These are phyloP conservation scores for Cymodocea nodosa DNA, from an alignment of 116 monocot genomes.

Conservation along the genomic window DNA sequence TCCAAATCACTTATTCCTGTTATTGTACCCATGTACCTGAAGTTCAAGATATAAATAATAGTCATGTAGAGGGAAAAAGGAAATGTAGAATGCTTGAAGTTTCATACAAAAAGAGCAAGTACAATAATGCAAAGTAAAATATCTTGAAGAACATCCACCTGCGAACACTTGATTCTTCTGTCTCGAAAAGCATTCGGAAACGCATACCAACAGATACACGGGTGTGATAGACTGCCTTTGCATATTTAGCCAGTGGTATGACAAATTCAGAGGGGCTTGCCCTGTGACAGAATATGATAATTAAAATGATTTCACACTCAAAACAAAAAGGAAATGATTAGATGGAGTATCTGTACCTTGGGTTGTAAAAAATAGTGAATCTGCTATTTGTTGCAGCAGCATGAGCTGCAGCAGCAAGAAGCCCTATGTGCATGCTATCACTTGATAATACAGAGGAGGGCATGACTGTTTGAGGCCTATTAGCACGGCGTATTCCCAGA, in stretches of 20 bases:
- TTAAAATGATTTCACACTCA: not conserved
- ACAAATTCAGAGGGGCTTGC: conserved; percentile 83
- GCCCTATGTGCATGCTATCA: conserved; percentile 96
- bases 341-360: conserved; percentile 37
- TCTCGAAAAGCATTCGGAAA: conserved; percentile 81
- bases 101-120: not conserved
- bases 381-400: conserved; percentile 89
- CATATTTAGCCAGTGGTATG: conserved; percentile 67
- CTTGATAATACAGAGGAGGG: conserved; percentile 91
- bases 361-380: conserved; percentile 91
- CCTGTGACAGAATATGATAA: conserved; percentile 15
- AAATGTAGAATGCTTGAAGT: conserved; percentile 1
- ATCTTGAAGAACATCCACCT: conserved; percentile 18
- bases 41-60: not conserved
- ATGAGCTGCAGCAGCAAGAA: conserved; percentile 93
- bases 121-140: not conserved
- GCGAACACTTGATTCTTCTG: conserved; percentile 78
- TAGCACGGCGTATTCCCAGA: conserved; percentile 86
- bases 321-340: not conserved
- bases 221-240: conserved; percentile 61
- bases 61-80: not conserved
- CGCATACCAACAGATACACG: conserved; percentile 83
- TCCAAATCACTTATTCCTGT: conserved; percentile 86
- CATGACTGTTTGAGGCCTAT: conserved; percentile 78
- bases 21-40: conserved; percentile 96